phyloP scores from a whole-genome alignment of 148 eudicot genomes.

The Agrostemma githago region DNA sequence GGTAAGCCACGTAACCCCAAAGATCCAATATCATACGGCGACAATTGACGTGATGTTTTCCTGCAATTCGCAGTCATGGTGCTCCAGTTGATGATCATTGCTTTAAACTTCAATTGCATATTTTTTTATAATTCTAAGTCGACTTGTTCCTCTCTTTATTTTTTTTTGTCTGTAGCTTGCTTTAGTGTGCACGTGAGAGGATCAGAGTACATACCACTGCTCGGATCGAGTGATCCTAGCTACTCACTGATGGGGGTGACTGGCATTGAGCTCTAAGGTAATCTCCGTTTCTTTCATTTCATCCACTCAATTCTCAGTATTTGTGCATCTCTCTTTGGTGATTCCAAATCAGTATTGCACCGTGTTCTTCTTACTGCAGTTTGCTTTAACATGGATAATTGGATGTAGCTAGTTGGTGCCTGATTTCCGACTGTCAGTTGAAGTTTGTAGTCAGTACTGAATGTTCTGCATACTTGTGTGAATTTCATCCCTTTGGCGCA shows the following conservation, averaged over 20 bases:
- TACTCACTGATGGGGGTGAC: conserved; percentile 54
- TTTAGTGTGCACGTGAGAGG: conserved; percentile 94
- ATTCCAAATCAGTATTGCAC: background rate
- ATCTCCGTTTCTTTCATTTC: background rate
- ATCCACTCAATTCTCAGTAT: background rate
- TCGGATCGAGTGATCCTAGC: conserved; percentile 62
- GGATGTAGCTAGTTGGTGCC: background rate
- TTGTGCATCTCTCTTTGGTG: background rate
- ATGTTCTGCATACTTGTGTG: background rate
- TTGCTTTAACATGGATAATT: background rate
- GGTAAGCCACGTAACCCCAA: conserved; percentile 47
- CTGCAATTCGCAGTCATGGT: background rate
- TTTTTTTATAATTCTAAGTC: background rate
- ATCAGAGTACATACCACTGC: conserved; percentile 78
- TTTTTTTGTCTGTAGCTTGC: conserved; percentile 54
- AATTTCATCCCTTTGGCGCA: background rate
- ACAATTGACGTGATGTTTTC: background rate
- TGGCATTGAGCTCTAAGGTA: conserved; percentile 44
- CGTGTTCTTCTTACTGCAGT: background rate
- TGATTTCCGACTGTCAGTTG: background rate
- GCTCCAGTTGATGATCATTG: background rate
- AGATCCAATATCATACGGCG: background rate
- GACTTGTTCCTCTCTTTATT: background rate
- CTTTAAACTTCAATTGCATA: background rate
- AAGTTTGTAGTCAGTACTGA: background rate